Evolutionary conservation across 164 flowering plant species (phyloP).

Genomic region (Pachysandra terminalis): DNA sequence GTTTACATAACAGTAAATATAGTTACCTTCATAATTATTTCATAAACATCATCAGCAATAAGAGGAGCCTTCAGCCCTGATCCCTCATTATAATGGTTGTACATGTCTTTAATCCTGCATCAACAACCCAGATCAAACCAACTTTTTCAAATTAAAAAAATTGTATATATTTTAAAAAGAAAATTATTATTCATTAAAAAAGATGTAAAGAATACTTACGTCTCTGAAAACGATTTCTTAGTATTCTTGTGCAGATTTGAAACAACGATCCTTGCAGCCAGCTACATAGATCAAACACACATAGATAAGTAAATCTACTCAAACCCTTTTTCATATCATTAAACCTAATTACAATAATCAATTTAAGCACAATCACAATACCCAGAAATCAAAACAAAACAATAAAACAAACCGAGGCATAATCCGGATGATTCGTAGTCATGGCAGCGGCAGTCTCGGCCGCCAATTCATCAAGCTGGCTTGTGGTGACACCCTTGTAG

Average conservation of each 20-base stretch:
- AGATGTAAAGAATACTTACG: conserved; percentile 60
- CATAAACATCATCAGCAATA: conserved; percentile 94
- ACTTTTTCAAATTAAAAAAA: neutral
- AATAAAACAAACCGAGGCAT: conserved; percentile 68
- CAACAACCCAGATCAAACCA: neutral
- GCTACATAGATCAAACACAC: conserved; percentile 29
- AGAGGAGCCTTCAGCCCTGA: conserved; percentile 84
- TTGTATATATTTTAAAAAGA: neutral
- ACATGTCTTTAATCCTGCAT: conserved; percentile 83
- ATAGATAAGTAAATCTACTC: neutral
- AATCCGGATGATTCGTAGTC: conserved; percentile 97
- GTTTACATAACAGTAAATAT: neutral
- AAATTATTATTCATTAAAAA: neutral
- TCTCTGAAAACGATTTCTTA: conserved; percentile 87
- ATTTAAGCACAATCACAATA: neutral
- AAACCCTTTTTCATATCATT: neutral
- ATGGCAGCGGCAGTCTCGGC: conserved; percentile 97
- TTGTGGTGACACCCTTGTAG: conserved; percentile 95
- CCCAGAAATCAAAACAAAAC: neutral
- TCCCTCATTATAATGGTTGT: conserved; percentile 60
- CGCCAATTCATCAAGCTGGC: conserved; percentile 94
- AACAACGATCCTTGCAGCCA: conserved; percentile 95
- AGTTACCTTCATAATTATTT: conserved; percentile 84
- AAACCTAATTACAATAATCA: neutral
- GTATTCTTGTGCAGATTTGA: conserved; percentile 98